These are phyloP conservation scores for Phyllostachys edulis DNA, from an alignment of 176 grass and related monocot species.

Conservation along the genomic window DNA sequence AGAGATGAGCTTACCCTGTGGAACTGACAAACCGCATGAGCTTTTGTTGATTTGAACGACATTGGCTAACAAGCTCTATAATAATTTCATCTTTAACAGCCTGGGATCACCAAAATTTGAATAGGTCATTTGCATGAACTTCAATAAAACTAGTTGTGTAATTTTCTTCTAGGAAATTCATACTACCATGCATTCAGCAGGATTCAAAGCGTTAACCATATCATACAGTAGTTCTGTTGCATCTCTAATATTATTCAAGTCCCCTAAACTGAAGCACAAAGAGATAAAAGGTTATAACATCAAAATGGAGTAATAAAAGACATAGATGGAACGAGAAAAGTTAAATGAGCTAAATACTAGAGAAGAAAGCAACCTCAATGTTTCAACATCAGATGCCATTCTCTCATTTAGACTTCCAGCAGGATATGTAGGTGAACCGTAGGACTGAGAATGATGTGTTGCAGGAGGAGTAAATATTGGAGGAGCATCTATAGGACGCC, in stretches of 20 bases:
- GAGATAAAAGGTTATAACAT: slow-evolving; percentile 1
- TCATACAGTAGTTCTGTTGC: slow-evolving; percentile 73
- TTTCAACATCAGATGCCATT: slow-evolving; percentile 52
- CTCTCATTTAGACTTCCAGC: slow-evolving; percentile 54
- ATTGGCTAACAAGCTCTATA: slow-evolving; percentile 72
- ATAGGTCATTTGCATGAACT: slow-evolving; percentile 21
- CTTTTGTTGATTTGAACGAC: slow-evolving; percentile 71
- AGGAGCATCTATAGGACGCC: slow-evolving; percentile 55
- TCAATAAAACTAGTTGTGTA: not conserved
- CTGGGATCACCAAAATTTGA: slow-evolving; percentile 32
- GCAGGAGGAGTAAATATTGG: slow-evolving; percentile 87
- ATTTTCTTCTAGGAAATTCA: slow-evolving; percentile 17
- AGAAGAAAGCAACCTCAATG: slow-evolving; percentile 57
- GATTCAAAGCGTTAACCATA: slow-evolving; percentile 85
- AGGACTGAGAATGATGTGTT: slow-evolving; percentile 40
- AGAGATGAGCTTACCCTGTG: slow-evolving; percentile 50
- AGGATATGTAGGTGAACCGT: slow-evolving; percentile 52
- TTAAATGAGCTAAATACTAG: not conserved
- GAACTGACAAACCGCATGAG: slow-evolving; percentile 75
- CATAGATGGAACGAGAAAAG: not conserved
- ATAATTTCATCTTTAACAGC: slow-evolving; percentile 87
- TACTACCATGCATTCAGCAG: slow-evolving; percentile 61
- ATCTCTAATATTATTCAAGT: slow-evolving; percentile 74
- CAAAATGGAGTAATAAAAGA: not conserved
- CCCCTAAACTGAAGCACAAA: slow-evolving; percentile 56